Percentiles rank a stretch among this genome's conserved stretches.
Conservation (phyloP, 305 asterid genomes). For the Stenogyne calaminthoides region DNA sequence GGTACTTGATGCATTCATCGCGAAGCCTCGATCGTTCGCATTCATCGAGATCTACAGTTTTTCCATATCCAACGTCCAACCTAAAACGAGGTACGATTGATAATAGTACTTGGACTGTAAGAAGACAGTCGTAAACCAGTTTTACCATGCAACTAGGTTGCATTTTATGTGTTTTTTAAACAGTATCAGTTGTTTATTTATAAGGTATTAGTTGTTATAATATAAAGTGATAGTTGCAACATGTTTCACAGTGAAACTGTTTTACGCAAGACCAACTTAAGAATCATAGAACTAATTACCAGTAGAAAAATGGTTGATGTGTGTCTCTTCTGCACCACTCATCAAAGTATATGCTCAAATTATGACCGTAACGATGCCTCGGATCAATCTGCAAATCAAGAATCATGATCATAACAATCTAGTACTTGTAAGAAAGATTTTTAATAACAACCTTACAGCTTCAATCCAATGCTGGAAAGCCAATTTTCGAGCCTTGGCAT, state of each 20-base stretch:
- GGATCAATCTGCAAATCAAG: constrained; percentile 60
- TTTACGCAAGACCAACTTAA: no score
- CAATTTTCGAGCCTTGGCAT: constrained; percentile 68
- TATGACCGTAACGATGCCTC: constrained; percentile 79
- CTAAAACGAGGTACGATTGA: constrained; percentile 35
- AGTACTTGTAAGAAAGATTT: background rate
- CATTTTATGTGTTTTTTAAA: background rate
- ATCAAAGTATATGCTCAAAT: constrained; percentile 63
- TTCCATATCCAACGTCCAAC: constrained; percentile 79
- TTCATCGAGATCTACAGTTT: constrained; percentile 54
- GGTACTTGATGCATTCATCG: constrained; percentile 65
- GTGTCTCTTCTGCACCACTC: constrained; percentile 61
- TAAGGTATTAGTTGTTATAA: background rate
- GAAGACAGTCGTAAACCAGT: background rate
- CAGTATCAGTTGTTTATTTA: background rate
- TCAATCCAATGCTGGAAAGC: constrained; percentile 89
- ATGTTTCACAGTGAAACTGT: no score
- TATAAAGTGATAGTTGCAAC: no score
- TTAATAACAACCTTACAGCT: constrained; percentile 48
- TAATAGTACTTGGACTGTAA: background rate
- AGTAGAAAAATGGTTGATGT: constrained; percentile 71
- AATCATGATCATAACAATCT: background rate
- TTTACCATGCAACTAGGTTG: background rate
- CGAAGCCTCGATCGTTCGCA: constrained; percentile 63
- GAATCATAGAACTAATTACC: constrained; percentile 43